Evolutionary conservation across 805 yeast species (phyloP), one percentile per base, ranked within the genome.

Genomic region (Metschnikowia cubensis): DNA sequence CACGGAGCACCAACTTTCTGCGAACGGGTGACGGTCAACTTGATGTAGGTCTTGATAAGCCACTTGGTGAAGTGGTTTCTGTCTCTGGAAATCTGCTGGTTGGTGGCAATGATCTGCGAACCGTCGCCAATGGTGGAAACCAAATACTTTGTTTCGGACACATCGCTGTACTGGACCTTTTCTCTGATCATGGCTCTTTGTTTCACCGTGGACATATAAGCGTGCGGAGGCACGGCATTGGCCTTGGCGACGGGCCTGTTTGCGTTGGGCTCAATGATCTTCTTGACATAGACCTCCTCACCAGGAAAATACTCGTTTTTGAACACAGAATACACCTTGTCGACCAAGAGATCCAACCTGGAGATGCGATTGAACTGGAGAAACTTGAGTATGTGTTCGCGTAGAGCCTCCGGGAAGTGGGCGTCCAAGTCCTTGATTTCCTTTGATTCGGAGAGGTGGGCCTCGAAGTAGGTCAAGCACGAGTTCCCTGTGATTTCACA

Each of bases 401-500:
- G 84, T 48, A 91, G 76, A 38, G 95, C 86, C 58, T 92, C 95
- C 4, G 99, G 99, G 65, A 94, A 94, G 61, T 81, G 79, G 49
- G 77, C 74, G 60, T 90, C 96, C 47, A 92, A 89, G 53, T 80
- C 81, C 48, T 70, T 73, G 54, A 79, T 74, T 60, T 61, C 82
- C 50, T 61, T 66, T 43, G 52, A 77, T 69, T 92, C 99, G 51
- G 87, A 83, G 48, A 82, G 81, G 41, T 81, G 75, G 0, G 98
- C 99, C 61, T 94, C 95, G 65, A 91, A 91, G 65, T 80, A 94
- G 0, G 97, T 89, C 50, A 92, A 76, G 60, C 95, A 86, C 15
- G 97, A 85, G 60, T 89, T 88, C 13, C 99, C 99, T 0, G 97
- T 89, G 44, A 92, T 86, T 68, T 94, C 99, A 71, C 98, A 94